These are phyloP conservation scores for Geotrichum carabidarum DNA, from an alignment of 1,139 yeast genomes.

Conservation along the genomic window DNA sequence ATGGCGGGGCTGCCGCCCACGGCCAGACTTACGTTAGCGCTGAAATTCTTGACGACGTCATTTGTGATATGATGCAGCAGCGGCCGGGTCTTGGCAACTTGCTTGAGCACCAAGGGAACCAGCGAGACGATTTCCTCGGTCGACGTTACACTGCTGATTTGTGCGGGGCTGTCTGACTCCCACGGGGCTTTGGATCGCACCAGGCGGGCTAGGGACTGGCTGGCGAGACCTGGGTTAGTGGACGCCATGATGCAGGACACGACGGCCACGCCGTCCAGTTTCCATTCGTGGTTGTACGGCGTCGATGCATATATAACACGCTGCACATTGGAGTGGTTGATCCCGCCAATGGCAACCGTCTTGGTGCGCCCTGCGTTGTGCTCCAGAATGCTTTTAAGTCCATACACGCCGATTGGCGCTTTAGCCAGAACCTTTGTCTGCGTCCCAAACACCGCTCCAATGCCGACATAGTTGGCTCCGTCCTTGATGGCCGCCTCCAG, in stretches of 20 bases:
- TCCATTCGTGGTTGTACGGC: conserved; percentile 40
- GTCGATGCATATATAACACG: conserved; percentile 51
- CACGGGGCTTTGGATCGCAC: conserved; percentile 25
- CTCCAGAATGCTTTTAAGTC: conserved; percentile 54
- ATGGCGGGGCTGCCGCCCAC: conserved; percentile 85
- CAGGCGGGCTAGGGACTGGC: conserved; percentile 36
- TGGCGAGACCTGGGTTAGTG: conserved; percentile 51
- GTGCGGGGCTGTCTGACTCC: conserved; percentile 9
- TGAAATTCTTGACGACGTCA: conserved; percentile 79
- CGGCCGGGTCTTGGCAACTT: conserved; percentile 40
- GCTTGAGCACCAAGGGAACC: conserved; percentile 17
- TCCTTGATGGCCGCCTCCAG: conserved; percentile 49
- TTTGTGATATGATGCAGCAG: conserved; percentile 86
- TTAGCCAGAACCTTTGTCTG: conserved; percentile 57
- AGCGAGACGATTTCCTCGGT: conserved; percentile 17
- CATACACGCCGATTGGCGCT: conserved; percentile 60
- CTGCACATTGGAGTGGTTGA: conserved; percentile 59
- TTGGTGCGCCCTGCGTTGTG: conserved; percentile 38
- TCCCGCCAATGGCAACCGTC: conserved; percentile 84
- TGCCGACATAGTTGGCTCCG: conserved; percentile 70
- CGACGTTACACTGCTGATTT: conserved; percentile 3
- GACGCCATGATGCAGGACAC: conserved; percentile 84
- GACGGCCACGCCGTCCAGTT: conserved; percentile 74
- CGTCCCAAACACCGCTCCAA: conserved; percentile 79
- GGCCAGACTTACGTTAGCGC: conserved; percentile 86